Conservation (phyloP, 306 rosid species). For the Trichosanthes cucumerina region DNA sequence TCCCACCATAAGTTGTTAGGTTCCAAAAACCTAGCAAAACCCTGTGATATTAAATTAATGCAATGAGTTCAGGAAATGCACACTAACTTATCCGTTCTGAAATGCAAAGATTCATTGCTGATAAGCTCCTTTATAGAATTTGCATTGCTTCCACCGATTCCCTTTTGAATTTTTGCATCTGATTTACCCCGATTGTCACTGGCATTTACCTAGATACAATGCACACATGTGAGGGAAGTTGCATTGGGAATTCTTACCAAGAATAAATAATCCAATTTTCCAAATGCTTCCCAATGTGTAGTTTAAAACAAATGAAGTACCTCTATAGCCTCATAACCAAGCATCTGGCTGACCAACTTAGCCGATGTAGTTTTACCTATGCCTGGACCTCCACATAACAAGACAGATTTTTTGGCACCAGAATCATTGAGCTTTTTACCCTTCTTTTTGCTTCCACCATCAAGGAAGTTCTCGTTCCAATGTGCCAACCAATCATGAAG, state of each 20-base stretch:
- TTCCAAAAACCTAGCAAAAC: neutral
- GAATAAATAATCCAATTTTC: neutral
- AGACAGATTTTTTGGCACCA: slow-evolving; percentile 59
- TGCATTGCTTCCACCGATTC: slow-evolving; percentile 84
- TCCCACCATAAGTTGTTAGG: neutral
- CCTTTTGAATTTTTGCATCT: slow-evolving; percentile 78
- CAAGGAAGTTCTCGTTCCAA: slow-evolving; percentile 82
- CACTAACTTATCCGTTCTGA: slow-evolving; percentile 46
- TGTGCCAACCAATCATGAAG: slow-evolving; percentile 77
- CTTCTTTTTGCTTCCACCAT: slow-evolving; percentile 41
- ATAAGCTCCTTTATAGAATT: slow-evolving; percentile 81
- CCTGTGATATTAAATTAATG: slow-evolving; percentile 7
- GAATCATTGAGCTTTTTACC: slow-evolving; percentile 60
- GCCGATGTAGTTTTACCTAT: slow-evolving; percentile 98
- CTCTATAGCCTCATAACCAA: slow-evolving; percentile 81
- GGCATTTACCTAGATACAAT: slow-evolving; percentile 73
- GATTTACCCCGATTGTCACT: slow-evolving; percentile 97
- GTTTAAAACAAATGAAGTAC: slow-evolving; percentile 25
- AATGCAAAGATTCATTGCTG: slow-evolving; percentile 49
- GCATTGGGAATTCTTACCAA: neutral
- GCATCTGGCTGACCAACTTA: slow-evolving; percentile 82
- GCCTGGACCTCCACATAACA: slow-evolving; percentile 92
- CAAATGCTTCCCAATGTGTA: neutral
- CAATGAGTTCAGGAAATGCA: slow-evolving; percentile 7
- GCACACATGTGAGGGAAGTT: neutral